Base-by-base conservation (phyloP, 1,284 basidiomycete species). In the Malassezia equina region DNA sequence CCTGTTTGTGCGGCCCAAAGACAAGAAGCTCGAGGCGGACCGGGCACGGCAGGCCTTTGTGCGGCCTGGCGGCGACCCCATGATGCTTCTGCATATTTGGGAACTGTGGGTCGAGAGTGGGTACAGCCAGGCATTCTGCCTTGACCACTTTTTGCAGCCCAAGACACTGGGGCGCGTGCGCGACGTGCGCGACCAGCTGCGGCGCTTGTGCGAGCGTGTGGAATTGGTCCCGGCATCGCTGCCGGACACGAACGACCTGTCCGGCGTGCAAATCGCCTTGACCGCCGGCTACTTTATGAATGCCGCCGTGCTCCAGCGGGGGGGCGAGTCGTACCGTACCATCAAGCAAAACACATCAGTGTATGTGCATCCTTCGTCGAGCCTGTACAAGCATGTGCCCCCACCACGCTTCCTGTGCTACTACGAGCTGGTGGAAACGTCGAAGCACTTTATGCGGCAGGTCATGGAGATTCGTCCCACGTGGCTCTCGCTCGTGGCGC, bases 91-190 rank as follows among this genome's bases (percentile, higher is more conserved):
- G 39, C 95, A 95, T 73, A 89, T 96, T 7, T 98, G 90, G 86
- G 88, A 95, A 73, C 90, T 96, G 73, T 99, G 93, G 91, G 88
- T 88, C 24, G 91, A 98, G 67, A 88, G 88, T 33, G 89, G 88
- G 69, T 98, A 91, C 75, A 90, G 87, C 50, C 56, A 59, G 41
- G 52, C 44, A 40, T 72, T 64, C 19, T 68, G 66, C 47, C 41
- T 65, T 45, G 62, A 95, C 72, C 90, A 98, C 71, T 99, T 93
- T 77, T 78, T 99, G 49, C 94, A 98, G 77, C 91, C 88, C 80
- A 98, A 98, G 80, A 90, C 86, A 60, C 78, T 99, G 12, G 86
- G 84, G 62, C 82, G 94, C 23, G 93, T 94, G 0, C 84, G 94
- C 43, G 94, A 99, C 76, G 93, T 99, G 63, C 75, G 80, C 25